Evolutionary conservation across 1,284 basidiomycete genomes (phyloP), one percentile per base, ranked within the genome.

Genomic region (Pseudozyma flocculosa): DNA sequence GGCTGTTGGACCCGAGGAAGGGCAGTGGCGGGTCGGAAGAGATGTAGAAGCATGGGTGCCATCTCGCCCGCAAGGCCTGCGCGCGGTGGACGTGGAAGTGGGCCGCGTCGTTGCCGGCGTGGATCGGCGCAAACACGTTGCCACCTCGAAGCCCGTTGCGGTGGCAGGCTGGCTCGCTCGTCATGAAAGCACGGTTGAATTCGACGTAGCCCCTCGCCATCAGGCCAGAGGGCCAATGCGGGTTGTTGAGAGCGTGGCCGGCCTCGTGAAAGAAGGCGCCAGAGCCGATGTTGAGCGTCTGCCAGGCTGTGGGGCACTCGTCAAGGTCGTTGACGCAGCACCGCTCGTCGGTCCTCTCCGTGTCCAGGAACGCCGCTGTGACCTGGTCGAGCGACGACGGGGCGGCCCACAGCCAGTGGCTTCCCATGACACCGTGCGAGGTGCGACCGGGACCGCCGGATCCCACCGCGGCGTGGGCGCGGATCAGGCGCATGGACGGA

Each of bases 111-210:
- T 65, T 60, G 15, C 38, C 63, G 0, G 50, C 46, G 32, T 68
- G 50, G 17, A 56, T 54, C 14, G 60, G 54, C 11, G 52, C 40
- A 37, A 48, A 48, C 22, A 48, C 46, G 15, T 42, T 43, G 19
- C 43, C 43, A 9, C 29, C 14, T 24, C 44, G 21, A 5, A 50
- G 39, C 13, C 48, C 46, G 21, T 51, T 57, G 24, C 53, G 50
- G 13, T 4, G 21, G 37, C 48, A 57, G 0, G 48, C 50, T 1
- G 60, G 58, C 24, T 69, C 67, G 4, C 65, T 53, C 10, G 68
- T 70, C 68, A 62, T 70, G 40, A 70, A 70, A 8, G 65, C 65
- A 1, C 68, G 54, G 37, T 65, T 62, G 47, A 54, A 70, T 38
- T 70, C 68, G 5, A 59, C 45, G 30, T 70, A 70, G 4, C 68